A percentile compares a stretch with the other conserved stretches of the same genome.
Conservation (phyloP, 805 yeast species). For the Huiozyma naganishii region DNA sequence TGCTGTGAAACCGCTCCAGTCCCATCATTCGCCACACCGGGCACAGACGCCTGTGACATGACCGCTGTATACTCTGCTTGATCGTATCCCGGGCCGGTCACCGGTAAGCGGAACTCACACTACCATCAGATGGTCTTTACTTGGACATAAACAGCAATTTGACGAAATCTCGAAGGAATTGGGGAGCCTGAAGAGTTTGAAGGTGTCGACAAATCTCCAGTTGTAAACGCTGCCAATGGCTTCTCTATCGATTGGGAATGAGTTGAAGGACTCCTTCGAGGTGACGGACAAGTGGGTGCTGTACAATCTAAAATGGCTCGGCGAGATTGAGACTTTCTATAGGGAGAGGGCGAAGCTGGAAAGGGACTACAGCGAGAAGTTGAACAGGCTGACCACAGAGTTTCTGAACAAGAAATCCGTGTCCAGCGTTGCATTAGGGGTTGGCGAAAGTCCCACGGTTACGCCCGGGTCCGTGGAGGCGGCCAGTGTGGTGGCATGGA, state of each 20-base stretch:
- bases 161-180: no score
- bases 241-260: slow-evolving; percentile 47
- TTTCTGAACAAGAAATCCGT: slow-evolving; percentile 71
- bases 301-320: slow-evolving; percentile 62
- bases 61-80: no score
- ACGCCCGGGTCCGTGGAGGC: slow-evolving; percentile 94
- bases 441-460: slow-evolving; percentile 81
- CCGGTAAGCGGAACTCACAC: no score
- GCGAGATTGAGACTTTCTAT: slow-evolving; percentile 75
- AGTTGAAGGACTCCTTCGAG: slow-evolving; percentile 69
- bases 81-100: no score
- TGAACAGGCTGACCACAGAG: slow-evolving; percentile 53
- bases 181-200: no score
- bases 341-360: slow-evolving; percentile 74
- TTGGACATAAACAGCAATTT: background rate
- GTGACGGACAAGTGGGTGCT: slow-evolving; percentile 70
- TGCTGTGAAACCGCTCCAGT: slow-evolving; percentile 11
- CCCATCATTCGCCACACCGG: background rate
- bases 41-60: no score
- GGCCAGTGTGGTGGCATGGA: slow-evolving; percentile 85
- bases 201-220: no score
- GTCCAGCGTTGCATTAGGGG: slow-evolving; percentile 55
- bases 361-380: slow-evolving; percentile 64
- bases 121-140: background rate
- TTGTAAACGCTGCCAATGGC: slow-evolving; percentile 9